Evolutionary conservation across 306 rosid genomes (phyloP), one percentile per base, ranked within the genome.

Genomic region (Canavalia gladiata): DNA sequence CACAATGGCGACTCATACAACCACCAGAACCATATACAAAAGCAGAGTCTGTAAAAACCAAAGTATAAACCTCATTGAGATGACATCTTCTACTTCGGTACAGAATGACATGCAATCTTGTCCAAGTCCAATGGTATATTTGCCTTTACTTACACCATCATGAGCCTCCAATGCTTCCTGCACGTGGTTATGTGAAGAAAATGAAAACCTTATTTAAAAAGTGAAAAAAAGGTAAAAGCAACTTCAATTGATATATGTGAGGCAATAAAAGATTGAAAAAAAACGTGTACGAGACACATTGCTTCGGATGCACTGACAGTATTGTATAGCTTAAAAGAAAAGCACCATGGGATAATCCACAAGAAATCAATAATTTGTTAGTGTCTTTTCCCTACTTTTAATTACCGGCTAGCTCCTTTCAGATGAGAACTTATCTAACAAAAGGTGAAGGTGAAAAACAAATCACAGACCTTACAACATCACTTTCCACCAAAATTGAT

Each of bases 91-190:
- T 11, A 90, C 80, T 64, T 96, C 99, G 2, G 95, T 82, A 63
- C 99, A 96, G 87, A 96, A 96, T 3, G 97, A 92, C 99, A 96
- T 88, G 88, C 97, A 93, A 86, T 96, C 98, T 80, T 96, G 99
- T 69, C 99, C 99, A 4, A 96, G 98, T 58, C 99, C 99, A 29
- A 95, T 95, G 3, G 99, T 93, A 85, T 95, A 93, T 59, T 95
- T 95, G 85, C 99, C 99, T 79, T 90, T 96, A 81, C 98, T 96
- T 3, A 89, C 98, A 60, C 99, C 97, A 87, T 96, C 99, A 80
- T 96, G 97, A 79, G 91, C 93, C 89, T 96, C 99, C 92, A 93
- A 82, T 69, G 89, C 92, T 87, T 93, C 99, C 98, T 93, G 86
- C 82, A 72, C 75, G 78, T 64, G 73, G 74, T 65, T 10, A 77